Percentiles rank a stretch among this genome's conserved stretches.
phyloP scores from a whole-genome alignment of 164 flowering plant genomes.

The Piper longum region DNA sequence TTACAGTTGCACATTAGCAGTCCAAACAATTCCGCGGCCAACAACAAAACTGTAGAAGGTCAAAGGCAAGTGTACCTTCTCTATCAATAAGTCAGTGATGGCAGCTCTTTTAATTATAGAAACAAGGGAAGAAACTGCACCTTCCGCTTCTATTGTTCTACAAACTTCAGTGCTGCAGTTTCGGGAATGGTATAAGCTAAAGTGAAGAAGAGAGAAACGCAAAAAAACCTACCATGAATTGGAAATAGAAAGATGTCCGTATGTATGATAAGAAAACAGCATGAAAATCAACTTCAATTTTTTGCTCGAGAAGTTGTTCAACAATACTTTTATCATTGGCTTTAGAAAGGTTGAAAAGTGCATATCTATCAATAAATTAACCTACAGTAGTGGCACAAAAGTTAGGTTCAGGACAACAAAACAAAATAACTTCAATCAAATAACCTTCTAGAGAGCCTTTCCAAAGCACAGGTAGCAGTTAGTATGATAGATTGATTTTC shows the following conservation, averaged over 20 bases:
- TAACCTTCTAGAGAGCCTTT: slow-evolving; percentile 68
- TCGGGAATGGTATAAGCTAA: slow-evolving; percentile 5
- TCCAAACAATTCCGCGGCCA: background rate
- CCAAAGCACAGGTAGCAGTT: slow-evolving; percentile 50
- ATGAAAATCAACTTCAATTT: background rate
- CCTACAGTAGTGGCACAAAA: too few relatives aligned
- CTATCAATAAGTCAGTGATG: slow-evolving; percentile 23
- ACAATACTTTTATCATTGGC: background rate
- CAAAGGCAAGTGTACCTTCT: slow-evolving; percentile 33
- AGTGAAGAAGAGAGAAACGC: background rate
- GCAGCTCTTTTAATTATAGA: slow-evolving; percentile 27
- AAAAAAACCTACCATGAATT: background rate
- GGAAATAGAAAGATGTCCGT: background rate
- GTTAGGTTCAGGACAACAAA: background rate
- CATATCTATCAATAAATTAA: background rate
- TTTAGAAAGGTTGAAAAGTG: background rate
- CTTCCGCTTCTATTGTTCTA: slow-evolving; percentile 44
- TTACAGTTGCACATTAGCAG: slow-evolving; percentile 1
- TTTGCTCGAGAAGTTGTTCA: background rate
- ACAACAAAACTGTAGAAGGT: background rate
- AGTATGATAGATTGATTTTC: slow-evolving; percentile 29
- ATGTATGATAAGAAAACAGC: background rate
- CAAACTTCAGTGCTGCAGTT: slow-evolving; percentile 49
- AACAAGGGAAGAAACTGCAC: slow-evolving; percentile 33
- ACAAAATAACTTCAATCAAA: background rate